Evolutionary conservation across 116 monocot genomes (phyloP), one percentile per base, ranked within the genome.

Genomic region (Phalaenopsis hybrid): DNA sequence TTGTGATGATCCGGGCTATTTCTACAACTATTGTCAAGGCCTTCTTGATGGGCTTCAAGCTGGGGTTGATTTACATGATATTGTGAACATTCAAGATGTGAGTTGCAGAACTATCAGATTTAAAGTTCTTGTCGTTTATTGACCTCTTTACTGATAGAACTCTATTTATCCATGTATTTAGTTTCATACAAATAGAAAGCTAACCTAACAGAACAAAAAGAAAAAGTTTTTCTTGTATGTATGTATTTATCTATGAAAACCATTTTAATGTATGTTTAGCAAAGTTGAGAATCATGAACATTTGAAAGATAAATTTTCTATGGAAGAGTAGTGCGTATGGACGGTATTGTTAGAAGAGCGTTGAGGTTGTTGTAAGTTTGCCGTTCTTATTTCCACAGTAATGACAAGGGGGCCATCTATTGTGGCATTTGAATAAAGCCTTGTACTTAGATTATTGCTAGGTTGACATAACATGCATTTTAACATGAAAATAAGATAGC

Each of bases 1-100:
- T 73, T 99, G 99, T 85, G 99, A 99, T 87, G 88, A 88, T 82
- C 99, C 99, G 77, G 89, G 81, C 49, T 99, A 99, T 81, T 95
- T 99, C 82, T 88, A 98, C 80, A 75, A 92, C 85, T 98, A 75
- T 79, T 84, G 79, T 57, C 98, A 98, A 92, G 93, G 83, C 82
- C 86, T 98, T 37, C 88, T 98, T 81, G 95, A 95, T 87, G 98
- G 98, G 31, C 89, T 98, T 69, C 80, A 95, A n/a, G 92, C 98
- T 81, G 89, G 88, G 69, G 73, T 93, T 31, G 81, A 88, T 82
- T 90, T 92, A 70, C 90, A 84, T 81, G 90, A 95, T 84, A 88
- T 95, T 80, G 89, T 91, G 72, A 77, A 89, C 25, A 93, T 99
- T 76, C 83, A 84, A 81, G 84, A 95, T 91, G 99, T 99, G 80